These are phyloP conservation scores for Boletellus ananas DNA, from an alignment of 768 basidiomycete species.

Conservation along the genomic window DNA sequence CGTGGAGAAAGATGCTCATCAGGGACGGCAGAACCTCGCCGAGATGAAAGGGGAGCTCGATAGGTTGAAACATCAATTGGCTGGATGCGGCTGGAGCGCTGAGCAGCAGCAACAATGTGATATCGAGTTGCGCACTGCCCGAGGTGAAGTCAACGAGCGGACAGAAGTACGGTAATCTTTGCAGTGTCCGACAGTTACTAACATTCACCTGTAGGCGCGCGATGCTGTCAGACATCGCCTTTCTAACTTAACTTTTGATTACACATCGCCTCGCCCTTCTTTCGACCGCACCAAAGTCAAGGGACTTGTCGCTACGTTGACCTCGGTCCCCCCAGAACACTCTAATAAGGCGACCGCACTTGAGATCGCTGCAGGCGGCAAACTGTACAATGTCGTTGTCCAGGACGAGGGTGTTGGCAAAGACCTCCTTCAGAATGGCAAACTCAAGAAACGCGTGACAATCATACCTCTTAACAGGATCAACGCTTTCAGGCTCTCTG, in stretches of 20 bases:
- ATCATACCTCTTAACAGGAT: slow-evolving; percentile 95
- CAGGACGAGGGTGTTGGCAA: slow-evolving; percentile 88
- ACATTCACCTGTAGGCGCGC: slow-evolving; percentile 47
- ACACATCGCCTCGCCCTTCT: slow-evolving; percentile 65
- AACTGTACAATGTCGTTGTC: slow-evolving; percentile 91
- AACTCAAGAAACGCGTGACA: slow-evolving; percentile 83
- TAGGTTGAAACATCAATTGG: slow-evolving; percentile 48
- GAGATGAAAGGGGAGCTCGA: slow-evolving; percentile 56
- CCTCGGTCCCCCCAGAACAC: slow-evolving; percentile 66
- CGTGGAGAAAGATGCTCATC: slow-evolving; percentile 79
- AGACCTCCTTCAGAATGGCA: slow-evolving; percentile 72
- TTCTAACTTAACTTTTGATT: slow-evolving; percentile 78
- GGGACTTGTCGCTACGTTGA: slow-evolving; percentile 88
- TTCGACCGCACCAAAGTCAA: slow-evolving; percentile 89
- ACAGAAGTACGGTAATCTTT: slow-evolving; percentile 51
- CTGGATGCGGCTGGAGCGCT: slow-evolving; percentile 68
- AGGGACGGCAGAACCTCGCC: slow-evolving; percentile 67
- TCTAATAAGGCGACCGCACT: slow-evolving; percentile 83
- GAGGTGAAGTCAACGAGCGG: slow-evolving; percentile 49
- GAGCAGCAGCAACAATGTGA: slow-evolving; percentile 66
- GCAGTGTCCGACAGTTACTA: slow-evolving; percentile 1
- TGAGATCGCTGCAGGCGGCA: slow-evolving; percentile 87
- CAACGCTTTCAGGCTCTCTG: slow-evolving; percentile 50
- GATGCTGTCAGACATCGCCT: slow-evolving; percentile 66
- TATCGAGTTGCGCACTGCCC: slow-evolving; percentile 46